Evolutionary conservation across 352 stramenopile species (phyloP).

Genomic region (Pythium brassicae): DNA sequence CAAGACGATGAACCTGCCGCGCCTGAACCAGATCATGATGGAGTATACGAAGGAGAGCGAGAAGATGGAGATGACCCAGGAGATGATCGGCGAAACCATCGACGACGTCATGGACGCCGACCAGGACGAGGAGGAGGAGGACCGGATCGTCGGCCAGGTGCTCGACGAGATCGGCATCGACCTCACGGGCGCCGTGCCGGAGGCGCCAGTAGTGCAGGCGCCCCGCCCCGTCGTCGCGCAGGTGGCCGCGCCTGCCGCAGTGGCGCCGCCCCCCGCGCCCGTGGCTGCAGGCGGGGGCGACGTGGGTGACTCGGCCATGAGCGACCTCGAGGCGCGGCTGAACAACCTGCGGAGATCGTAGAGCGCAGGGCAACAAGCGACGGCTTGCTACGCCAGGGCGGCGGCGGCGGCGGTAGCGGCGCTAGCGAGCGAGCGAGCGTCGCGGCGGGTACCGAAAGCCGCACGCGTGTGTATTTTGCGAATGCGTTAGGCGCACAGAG

Average conservation of each 20-base stretch:
- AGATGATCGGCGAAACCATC: constrained; percentile 97
- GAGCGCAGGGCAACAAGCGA: no score
- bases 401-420: no score
- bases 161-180: constrained; percentile 96
- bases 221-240: constrained; percentile 39
- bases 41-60: constrained; percentile 98
- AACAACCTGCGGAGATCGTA: constrained; percentile 94
- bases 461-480: constrained; percentile 3
- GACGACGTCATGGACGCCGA: constrained; percentile 96
- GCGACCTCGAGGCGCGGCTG: constrained; percentile 94
- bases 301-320: constrained; percentile 82
- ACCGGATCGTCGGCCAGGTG: constrained; percentile 96
- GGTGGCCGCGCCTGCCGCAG: constrained; percentile 36
- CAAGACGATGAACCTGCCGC: constrained; percentile 94
- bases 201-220: constrained; percentile 68
- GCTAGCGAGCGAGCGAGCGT: background rate
- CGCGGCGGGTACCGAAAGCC: constrained; percentile 1
- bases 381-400: no score
- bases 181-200: constrained; percentile 90
- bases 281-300: constrained; percentile 50
- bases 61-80: constrained; percentile 97
- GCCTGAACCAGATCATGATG: constrained; percentile 97
- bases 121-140: constrained; percentile 94
- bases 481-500: background rate
- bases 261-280: constrained; percentile 33